Percentiles rank a stretch among this genome's conserved stretches.
phyloP scores from a whole-genome alignment of 805 yeast species.

The Candida montana region DNA sequence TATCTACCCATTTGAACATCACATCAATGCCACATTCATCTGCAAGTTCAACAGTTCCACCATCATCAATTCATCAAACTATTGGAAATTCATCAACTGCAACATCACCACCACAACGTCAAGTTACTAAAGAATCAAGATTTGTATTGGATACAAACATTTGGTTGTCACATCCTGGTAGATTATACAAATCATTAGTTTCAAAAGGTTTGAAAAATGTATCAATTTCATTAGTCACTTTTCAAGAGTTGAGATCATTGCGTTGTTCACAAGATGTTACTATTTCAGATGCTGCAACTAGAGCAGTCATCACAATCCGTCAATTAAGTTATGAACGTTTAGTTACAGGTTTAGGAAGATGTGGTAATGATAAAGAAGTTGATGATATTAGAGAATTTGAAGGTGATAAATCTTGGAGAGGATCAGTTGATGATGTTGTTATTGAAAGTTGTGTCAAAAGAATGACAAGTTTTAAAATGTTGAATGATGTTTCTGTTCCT shows the following conservation, averaged over 20 bases:
- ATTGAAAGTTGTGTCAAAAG: constrained; percentile 34
- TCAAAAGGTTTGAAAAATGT: constrained; percentile 48
- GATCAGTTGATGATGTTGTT: constrained; percentile 66
- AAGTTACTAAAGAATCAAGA: constrained; percentile 31
- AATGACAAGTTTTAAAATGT: constrained; percentile 4
- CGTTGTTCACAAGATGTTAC: constrained; percentile 67
- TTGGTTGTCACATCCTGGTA: constrained; percentile 79
- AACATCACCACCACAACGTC: constrained; percentile 9
- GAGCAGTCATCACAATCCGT: constrained; percentile 70
- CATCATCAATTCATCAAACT: constrained; percentile 24
- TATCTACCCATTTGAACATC: constrained; percentile 9
- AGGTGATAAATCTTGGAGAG: constrained; percentile 66
- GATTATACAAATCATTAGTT: constrained; percentile 62
- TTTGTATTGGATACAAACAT: constrained; percentile 72
- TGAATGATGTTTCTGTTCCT: constrained; percentile 5
- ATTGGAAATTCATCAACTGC: constrained; percentile 1
- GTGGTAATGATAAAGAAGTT: constrained; percentile 54
- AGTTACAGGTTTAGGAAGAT: constrained; percentile 38
- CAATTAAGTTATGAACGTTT: constrained; percentile 55
- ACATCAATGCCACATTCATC: constrained; percentile 7
- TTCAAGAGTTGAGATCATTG: constrained; percentile 69
- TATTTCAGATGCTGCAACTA: constrained; percentile 73
- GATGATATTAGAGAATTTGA: constrained; percentile 74
- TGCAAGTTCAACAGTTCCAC: constrained; percentile 19
- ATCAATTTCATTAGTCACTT: constrained; percentile 68